Evolutionary conservation across 495 filamentous ascomycete species (phyloP).

Genomic region (Aspergillus bertholletiae): DNA sequence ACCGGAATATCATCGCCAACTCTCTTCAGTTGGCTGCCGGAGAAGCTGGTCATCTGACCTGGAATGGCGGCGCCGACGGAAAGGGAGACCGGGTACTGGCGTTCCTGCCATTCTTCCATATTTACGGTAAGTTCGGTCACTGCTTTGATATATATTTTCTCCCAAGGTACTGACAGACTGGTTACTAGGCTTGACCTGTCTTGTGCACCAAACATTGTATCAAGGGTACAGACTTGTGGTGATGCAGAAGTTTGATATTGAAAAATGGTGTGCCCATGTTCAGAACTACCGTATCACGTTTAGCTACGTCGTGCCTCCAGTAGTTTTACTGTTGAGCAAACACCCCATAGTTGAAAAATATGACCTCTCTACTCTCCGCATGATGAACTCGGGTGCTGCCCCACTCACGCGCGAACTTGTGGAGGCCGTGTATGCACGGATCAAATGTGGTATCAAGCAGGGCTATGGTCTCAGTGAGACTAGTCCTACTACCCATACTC

Average conservation of each 20-base stretch:
- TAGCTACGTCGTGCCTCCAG: conserved; percentile 79
- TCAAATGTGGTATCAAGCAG: conserved; percentile 74
- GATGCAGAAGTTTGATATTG: conserved; percentile 82
- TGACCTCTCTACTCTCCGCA: conserved; percentile 72
- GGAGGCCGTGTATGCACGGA: conserved; percentile 68
- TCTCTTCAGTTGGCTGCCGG: conserved; percentile 50
- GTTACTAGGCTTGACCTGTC: conserved; percentile 66
- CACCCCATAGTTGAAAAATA: conserved; percentile 74
- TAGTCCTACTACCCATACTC: conserved; percentile 53
- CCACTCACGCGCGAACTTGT: conserved; percentile 82
- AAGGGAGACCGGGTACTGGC: conserved; percentile 70
- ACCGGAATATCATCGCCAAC: conserved; percentile 79
- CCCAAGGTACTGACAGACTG: conserved; percentile 23
- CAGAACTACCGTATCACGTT: conserved; percentile 75
- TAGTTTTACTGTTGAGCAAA: conserved; percentile 78
- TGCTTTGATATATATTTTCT: neutral
- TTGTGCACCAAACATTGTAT: conserved; percentile 62
- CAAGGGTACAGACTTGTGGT: conserved; percentile 67
- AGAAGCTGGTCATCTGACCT: conserved; percentile 58
- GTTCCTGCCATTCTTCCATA: conserved; percentile 92
- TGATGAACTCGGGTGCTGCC: conserved; percentile 88
- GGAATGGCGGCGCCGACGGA: conserved; percentile 57
- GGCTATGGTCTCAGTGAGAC: conserved; percentile 88
- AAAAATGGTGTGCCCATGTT: conserved; percentile 69
- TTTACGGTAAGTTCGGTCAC: conserved; percentile 60